Evolutionary conservation across 331 rosid genomes (phyloP).

Genomic region (Telfairia occidentalis): DNA sequence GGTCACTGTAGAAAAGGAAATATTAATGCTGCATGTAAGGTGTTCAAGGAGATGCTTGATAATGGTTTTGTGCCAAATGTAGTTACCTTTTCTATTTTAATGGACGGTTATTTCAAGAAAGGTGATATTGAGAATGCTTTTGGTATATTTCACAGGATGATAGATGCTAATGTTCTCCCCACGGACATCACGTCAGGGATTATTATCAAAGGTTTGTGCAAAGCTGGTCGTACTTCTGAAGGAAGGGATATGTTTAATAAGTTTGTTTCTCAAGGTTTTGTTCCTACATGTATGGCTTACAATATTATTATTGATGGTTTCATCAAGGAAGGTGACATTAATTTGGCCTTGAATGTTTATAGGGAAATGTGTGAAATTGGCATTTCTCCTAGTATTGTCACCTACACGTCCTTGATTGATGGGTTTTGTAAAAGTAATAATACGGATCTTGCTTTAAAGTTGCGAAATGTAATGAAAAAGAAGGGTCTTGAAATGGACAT

Average conservation of each 20-base stretch:
- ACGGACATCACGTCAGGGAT: slow-evolving; percentile 33
- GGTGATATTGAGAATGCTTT: slow-evolving; percentile 37
- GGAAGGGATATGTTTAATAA: slow-evolving; percentile 30
- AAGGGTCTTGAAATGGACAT: slow-evolving; percentile 52
- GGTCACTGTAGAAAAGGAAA: slow-evolving; percentile 48
- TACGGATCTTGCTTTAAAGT: slow-evolving; percentile 46
- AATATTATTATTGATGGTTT: slow-evolving; percentile 58
- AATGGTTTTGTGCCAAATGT: slow-evolving; percentile 51
- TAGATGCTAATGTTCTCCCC: slow-evolving; percentile 40
- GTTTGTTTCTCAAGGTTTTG: slow-evolving; percentile 38
- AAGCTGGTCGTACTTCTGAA: slow-evolving; percentile 45
- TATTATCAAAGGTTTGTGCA: slow-evolving; percentile 61
- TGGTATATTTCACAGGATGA: slow-evolving; percentile 47
- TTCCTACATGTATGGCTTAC: slow-evolving; percentile 43
- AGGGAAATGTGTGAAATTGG: slow-evolving; percentile 49
- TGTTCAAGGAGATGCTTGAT: slow-evolving; percentile 36
- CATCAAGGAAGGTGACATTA: slow-evolving; percentile 44
- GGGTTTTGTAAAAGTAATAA: slow-evolving; percentile 51
- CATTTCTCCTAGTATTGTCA: slow-evolving; percentile 42
- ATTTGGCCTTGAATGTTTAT: slow-evolving; percentile 36
- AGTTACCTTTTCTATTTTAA: slow-evolving; percentile 39
- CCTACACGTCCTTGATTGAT: slow-evolving; percentile 49
- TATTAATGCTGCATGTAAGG: slow-evolving; percentile 34
- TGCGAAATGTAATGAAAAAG: slow-evolving; percentile 44
- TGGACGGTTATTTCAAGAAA: slow-evolving; percentile 46